A percentile compares a stretch with the other conserved stretches of the same genome.
These are phyloP conservation scores for Fusarium neocosmosporiellum DNA, from an alignment of 2,329 filamentous ascomycete genomes.

Conservation along the genomic window DNA sequence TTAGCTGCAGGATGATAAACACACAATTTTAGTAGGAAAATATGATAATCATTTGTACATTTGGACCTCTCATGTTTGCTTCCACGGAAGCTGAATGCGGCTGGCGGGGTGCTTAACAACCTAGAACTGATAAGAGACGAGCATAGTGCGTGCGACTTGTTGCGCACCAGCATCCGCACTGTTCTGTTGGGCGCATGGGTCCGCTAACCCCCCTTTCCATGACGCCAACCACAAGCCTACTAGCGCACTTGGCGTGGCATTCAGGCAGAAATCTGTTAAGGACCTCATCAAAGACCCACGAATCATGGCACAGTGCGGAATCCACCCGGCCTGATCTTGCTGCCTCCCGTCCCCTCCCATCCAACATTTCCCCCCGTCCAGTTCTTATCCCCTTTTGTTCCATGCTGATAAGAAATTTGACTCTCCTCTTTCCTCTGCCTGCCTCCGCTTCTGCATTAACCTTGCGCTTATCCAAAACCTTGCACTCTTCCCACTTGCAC, in stretches of 20 bases:
- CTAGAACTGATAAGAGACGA: background rate
- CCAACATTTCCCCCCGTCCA: background rate
- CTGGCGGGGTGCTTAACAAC: background rate
- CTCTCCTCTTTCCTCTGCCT: conserved; percentile 20
- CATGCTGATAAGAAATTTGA: conserved; percentile 22
- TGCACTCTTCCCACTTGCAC: conserved; percentile 15
- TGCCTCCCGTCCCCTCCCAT: conserved; percentile 18
- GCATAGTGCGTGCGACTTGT: background rate
- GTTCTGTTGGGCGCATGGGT: conserved; percentile 11
- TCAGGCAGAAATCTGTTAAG: conserved; percentile 29
- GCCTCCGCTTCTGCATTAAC: conserved; percentile 19
- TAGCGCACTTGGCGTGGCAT: conserved; percentile 25
- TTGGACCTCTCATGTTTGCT: background rate
- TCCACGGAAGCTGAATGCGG: background rate
- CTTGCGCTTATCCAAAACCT: conserved; percentile 34
- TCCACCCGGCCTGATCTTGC: background rate
- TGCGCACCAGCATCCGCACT: conserved; percentile 1
- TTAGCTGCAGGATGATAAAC: background rate
- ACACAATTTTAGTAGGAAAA: background rate
- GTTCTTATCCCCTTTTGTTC: conserved; percentile 16
- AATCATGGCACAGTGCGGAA: conserved; percentile 36
- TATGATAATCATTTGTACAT: background rate
- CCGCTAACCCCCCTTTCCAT: conserved; percentile 15
- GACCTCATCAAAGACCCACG: conserved; percentile 20
- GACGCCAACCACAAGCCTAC: conserved; percentile 4